A percentile compares a stretch with the other conserved stretches of the same genome.
phyloP scores from a whole-genome alignment of 176 grass and related monocot species.

The Pontederia crassipes region DNA sequence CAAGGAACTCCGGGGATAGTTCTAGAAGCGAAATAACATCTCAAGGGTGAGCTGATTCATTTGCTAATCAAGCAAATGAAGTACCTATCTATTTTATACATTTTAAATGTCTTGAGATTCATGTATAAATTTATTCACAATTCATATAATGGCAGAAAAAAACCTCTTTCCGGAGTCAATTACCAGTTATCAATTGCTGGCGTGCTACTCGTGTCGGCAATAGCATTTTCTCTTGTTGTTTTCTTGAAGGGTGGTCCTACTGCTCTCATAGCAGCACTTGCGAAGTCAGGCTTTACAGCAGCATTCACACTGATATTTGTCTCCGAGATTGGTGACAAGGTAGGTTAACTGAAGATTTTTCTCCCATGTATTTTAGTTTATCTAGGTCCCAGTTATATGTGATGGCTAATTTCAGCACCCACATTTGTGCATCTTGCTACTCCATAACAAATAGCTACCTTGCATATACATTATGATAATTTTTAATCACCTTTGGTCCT shows the following conservation, averaged over 20 bases:
- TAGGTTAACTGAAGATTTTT: slow-evolving; percentile 16
- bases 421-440: too few species aligned
- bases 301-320: slow-evolving; percentile 91
- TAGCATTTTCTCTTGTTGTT: slow-evolving; percentile 49
- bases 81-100: not conserved
- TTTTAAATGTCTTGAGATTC: not conserved
- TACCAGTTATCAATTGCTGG: slow-evolving; percentile 47
- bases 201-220: slow-evolving; percentile 37
- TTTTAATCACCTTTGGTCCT: too few species aligned
- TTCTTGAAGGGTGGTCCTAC: slow-evolving; percentile 67
- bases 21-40: slow-evolving; percentile 30
- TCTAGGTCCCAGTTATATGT: not conserved
- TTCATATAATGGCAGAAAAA: slow-evolving; percentile 38
- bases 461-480: too few species aligned
- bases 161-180: slow-evolving; percentile 32
- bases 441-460: too few species aligned
- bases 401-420: too few species aligned
- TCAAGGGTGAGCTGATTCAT: slow-evolving; percentile 37
- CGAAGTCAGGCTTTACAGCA: slow-evolving; percentile 92
- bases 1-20: slow-evolving; percentile 24
- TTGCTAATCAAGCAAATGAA: not conserved
- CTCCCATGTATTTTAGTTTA: not conserved
- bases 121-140: not conserved
- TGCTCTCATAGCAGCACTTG: slow-evolving; percentile 43
- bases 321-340: slow-evolving; percentile 97